phyloP scores from a whole-genome alignment of 2,329 filamentous ascomycete genomes.

The Pezicula carpinea region DNA sequence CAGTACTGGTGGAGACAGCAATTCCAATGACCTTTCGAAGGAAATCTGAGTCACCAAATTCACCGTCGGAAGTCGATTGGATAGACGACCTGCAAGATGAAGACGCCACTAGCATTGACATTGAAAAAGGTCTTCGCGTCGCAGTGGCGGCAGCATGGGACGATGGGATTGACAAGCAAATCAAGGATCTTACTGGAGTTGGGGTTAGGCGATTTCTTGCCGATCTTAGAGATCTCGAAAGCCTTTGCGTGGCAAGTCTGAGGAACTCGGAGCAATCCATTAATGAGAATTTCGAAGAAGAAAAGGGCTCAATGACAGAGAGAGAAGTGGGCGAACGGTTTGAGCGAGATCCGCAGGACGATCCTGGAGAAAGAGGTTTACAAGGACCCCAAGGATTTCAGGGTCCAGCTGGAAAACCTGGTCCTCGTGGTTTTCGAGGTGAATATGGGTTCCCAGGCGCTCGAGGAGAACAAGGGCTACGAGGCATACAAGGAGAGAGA shows the following conservation, averaged over 20 bases:
- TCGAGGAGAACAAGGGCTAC: neutral
- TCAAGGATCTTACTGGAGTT: conserved; percentile 46
- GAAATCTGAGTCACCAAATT: neutral
- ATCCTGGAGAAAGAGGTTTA: no score
- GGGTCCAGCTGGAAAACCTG: no score
- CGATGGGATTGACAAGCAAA: conserved; percentile 46
- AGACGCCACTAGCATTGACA: neutral
- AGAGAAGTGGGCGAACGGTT: neutral
- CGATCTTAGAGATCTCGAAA: conserved; percentile 35
- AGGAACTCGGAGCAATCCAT: no score
- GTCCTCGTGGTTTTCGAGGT: no score
- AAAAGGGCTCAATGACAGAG: neutral
- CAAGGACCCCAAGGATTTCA: neutral
- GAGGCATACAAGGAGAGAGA: neutral
- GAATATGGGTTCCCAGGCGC: no score
- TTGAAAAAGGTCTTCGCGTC: conserved; percentile 50
- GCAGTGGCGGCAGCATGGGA: conserved; percentile 53
- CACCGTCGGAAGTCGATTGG: conserved; percentile 9
- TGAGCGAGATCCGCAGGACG: neutral
- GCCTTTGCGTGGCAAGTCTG: neutral
- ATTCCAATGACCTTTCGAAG: neutral
- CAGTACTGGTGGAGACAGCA: no score
- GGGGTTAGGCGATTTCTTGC: conserved; percentile 50
- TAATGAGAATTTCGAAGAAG: neutral
- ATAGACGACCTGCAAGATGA: conserved; percentile 42